phyloP scores from a whole-genome alignment of 495 filamentous ascomycete genomes.

The Xylaria longipes region DNA sequence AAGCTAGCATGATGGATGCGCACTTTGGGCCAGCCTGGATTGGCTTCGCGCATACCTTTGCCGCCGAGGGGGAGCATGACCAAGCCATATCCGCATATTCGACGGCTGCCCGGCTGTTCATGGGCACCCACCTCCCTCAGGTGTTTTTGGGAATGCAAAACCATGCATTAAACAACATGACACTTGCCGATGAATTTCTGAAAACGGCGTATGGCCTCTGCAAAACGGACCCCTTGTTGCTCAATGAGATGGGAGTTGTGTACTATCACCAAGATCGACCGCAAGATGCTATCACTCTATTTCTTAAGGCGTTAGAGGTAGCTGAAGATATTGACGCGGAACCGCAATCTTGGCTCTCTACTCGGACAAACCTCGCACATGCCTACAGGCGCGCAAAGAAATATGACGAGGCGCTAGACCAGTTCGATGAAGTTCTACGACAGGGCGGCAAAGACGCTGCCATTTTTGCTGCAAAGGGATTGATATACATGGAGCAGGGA shows the following conservation, averaged over 20 bases:
- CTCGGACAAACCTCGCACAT: constrained; percentile 87
- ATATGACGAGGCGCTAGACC: constrained; percentile 71
- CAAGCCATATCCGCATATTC: constrained; percentile 98
- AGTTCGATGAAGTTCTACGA: constrained; percentile 83
- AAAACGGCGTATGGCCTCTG: constrained; percentile 81
- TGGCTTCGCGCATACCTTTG: constrained; percentile 98
- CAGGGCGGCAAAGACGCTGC: constrained; percentile 75
- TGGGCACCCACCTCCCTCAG: constrained; percentile 94
- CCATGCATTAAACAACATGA: constrained; percentile 92
- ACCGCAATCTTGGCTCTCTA: constrained; percentile 83
- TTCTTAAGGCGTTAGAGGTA: constrained; percentile 74
- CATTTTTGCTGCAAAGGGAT: constrained; percentile 74
- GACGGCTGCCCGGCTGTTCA: constrained; percentile 93
- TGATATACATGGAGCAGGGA: constrained; percentile 72
- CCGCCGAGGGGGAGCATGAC: constrained; percentile 99
- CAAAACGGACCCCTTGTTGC: constrained; percentile 81
- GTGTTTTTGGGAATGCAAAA: constrained; percentile 99
- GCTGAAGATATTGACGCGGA: constrained; percentile 83
- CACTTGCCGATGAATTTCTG: constrained; percentile 93
- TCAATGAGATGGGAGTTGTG: constrained; percentile 95
- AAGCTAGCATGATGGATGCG: constrained; percentile 94
- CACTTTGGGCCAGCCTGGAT: constrained; percentile 99
- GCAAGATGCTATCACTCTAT: constrained; percentile 72
- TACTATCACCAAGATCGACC: constrained; percentile 89
- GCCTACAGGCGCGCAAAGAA: constrained; percentile 77